A percentile compares a stretch with the other conserved stretches of the same genome.
Conservation (phyloP, 768 basidiomycete species). For the Leccinum subtestaceum region DNA sequence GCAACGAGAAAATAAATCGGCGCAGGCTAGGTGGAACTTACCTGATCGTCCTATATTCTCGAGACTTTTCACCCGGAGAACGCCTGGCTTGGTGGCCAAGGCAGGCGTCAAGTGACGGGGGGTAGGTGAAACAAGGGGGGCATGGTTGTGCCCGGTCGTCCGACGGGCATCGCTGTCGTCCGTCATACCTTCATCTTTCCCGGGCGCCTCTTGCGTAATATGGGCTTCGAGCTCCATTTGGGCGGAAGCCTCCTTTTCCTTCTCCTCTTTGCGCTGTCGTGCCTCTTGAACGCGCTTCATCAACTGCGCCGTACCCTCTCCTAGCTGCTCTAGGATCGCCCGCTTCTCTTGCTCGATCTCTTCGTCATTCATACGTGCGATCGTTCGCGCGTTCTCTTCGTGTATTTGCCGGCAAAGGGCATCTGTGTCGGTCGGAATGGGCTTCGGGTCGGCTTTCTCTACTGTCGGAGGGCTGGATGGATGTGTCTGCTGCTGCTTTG, state of each 20-base stretch:
- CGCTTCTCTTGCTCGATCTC: slow-evolving; percentile 60
- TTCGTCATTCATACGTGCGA: slow-evolving; percentile 64
- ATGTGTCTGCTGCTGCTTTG: slow-evolving; percentile 7
- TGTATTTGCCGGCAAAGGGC: slow-evolving; percentile 58
- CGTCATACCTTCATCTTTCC: neutral
- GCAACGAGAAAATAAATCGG: neutral
- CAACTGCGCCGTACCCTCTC: slow-evolving; percentile 59
- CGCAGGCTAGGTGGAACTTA: neutral
- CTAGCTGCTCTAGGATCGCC: slow-evolving; percentile 72
- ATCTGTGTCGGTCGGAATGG: slow-evolving; percentile 25
- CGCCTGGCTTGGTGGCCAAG: slow-evolving; percentile 19
- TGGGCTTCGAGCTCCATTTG: neutral
- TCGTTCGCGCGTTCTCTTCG: slow-evolving; percentile 59
- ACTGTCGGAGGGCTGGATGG: neutral
- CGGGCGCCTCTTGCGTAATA: neutral
- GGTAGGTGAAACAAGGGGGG: slow-evolving; percentile 10
- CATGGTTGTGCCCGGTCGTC: neutral
- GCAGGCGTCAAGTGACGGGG: slow-evolving; percentile 9
- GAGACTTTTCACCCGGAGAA: slow-evolving; percentile 32
- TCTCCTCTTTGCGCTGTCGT: slow-evolving; percentile 14
- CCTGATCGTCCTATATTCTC: slow-evolving; percentile 26
- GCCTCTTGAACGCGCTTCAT: slow-evolving; percentile 39
- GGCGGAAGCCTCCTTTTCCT: neutral
- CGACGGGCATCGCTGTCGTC: neutral
- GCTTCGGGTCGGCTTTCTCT: slow-evolving; percentile 6